Percentiles rank a stretch among this genome's conserved stretches.
phyloP scores from a whole-genome alignment of 306 rosid genomes.

The Psophocarpus tetragonolobus region DNA sequence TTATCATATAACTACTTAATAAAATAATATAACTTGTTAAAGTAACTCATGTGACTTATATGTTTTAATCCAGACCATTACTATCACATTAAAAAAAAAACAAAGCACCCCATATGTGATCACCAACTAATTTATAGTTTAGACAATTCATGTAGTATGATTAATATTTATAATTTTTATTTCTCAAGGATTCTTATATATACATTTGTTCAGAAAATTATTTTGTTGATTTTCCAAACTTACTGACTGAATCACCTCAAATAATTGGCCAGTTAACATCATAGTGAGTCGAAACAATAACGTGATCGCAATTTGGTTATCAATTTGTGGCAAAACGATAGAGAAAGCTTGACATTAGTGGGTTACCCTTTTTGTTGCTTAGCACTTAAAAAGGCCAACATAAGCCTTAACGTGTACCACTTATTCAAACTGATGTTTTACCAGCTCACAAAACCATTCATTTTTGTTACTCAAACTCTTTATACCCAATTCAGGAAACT shows the following conservation, averaged over 20 bases:
- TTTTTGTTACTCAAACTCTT: neutral
- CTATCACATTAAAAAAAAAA: neutral
- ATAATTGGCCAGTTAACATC: neutral
- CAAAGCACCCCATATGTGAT: too few relatives aligned
- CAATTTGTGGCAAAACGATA: constrained; percentile 1
- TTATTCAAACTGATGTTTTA: neutral
- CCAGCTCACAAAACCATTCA: neutral
- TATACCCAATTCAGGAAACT: constrained; percentile 12
- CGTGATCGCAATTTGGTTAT: neutral
- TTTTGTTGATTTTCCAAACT: neutral
- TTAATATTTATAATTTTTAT: neutral
- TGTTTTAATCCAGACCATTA: neutral
- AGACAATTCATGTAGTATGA: neutral
- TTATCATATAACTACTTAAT: too few relatives aligned
- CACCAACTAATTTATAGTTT: neutral
- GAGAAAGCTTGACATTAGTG: constrained; percentile 1
- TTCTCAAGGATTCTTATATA: too few relatives aligned
- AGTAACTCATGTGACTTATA: neutral
- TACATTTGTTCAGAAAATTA: too few relatives aligned
- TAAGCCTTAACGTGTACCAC: neutral
- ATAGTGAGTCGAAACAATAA: neutral
- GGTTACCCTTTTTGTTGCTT: constrained; percentile 13
- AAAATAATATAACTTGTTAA: too few relatives aligned
- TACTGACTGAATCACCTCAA: neutral
- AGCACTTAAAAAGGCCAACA: neutral